phyloP scores from a whole-genome alignment of 2,329 filamentous ascomycete species.

The Cadophora luteo-olivacea region DNA sequence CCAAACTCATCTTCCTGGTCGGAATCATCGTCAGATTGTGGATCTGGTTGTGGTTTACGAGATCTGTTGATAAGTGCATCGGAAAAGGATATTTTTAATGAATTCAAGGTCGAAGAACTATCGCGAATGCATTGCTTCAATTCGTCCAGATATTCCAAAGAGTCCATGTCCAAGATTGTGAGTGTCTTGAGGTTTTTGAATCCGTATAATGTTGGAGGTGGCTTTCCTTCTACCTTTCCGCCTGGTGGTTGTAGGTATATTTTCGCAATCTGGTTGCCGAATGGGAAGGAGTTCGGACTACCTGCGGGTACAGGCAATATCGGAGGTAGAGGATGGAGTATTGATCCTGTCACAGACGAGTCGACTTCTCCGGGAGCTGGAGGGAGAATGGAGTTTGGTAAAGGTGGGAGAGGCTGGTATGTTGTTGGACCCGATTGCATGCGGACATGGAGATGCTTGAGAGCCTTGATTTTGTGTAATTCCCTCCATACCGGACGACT shows the following conservation, averaged over 20 bases:
- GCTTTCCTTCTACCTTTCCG: constrained; percentile 5
- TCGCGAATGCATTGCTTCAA: constrained; percentile 61
- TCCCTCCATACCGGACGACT: constrained; percentile 62
- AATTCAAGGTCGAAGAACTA: constrained; percentile 59
- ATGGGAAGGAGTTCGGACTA: constrained; percentile 19
- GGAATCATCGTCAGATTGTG: constrained; percentile 54
- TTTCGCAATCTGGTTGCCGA: constrained; percentile 25
- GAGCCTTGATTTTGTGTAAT: constrained; percentile 58
- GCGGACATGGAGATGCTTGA: constrained; percentile 62
- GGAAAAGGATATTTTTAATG: constrained; percentile 65
- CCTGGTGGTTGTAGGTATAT: constrained; percentile 19
- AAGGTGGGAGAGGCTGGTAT: constrained; percentile 54
- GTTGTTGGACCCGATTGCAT: constrained; percentile 64
- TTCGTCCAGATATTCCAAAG: constrained; percentile 60
- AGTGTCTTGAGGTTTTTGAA: constrained; percentile 62
- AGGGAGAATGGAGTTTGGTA: constrained; percentile 19
- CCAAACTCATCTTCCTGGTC: constrained; percentile 63
- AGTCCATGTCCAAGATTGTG: constrained; percentile 65
- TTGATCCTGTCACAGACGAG: background rate
- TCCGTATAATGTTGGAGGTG: constrained; percentile 57
- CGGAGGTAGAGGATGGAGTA: constrained; percentile 9
- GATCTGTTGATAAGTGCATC: constrained; percentile 55
- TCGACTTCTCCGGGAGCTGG: background rate
- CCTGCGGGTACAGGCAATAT: constrained; percentile 4
- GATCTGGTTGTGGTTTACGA: constrained; percentile 50